Conservation (phyloP, 2,329 filamentous ascomycete species). For the Clarireedia homoeocarpa region DNA sequence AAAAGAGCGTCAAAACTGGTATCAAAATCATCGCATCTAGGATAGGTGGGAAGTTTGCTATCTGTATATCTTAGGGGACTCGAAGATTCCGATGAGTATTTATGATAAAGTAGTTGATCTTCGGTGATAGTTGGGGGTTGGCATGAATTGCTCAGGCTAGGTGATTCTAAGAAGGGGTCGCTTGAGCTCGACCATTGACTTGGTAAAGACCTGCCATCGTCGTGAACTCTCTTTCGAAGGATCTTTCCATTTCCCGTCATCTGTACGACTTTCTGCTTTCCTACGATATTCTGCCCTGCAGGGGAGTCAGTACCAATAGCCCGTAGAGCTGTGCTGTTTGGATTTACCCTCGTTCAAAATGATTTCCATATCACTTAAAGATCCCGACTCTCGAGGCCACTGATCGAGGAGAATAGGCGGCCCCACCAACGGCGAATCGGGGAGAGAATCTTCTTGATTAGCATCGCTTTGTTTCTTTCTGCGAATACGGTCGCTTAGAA, state of each 20-base stretch:
- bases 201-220: not conserved
- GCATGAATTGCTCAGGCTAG: not conserved
- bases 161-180: not conserved
- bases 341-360: slow-evolving; percentile 19
- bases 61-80: not conserved
- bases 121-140: not conserved
- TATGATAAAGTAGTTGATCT: not conserved
- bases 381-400: not conserved
- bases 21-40: slow-evolving; percentile 1
- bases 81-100: not conserved
- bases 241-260: not conserved
- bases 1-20: slow-evolving; percentile 17
- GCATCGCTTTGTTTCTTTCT: slow-evolving; percentile 13
- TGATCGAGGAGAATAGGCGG: slow-evolving; percentile 9
- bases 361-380: slow-evolving; percentile 12
- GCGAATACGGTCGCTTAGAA: slow-evolving; percentile 14
- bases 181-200: not conserved
- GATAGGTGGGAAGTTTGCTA: not conserved
- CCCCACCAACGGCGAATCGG: slow-evolving; percentile 8
- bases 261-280: not conserved
- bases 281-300: not conserved
- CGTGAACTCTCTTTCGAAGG: not conserved
- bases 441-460: slow-evolving; percentile 12
- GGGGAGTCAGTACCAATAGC: not conserved
- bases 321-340: not conserved